These are phyloP conservation scores for Mortierella sp. DNA, from an alignment of 371 early-diverging fungal genomes.

Conservation along the genomic window DNA sequence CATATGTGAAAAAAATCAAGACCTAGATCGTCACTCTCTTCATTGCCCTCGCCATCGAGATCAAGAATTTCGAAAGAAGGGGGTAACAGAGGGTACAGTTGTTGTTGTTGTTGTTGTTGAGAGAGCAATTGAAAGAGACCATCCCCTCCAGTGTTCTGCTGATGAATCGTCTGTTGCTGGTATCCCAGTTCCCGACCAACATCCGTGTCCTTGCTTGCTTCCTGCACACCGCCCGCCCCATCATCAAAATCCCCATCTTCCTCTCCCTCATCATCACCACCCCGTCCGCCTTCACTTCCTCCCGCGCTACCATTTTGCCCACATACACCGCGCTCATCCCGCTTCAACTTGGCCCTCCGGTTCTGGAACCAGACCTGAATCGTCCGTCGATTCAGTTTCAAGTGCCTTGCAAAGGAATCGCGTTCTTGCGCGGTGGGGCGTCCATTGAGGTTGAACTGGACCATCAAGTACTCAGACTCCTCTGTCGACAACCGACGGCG, in stretches of 20 bases:
- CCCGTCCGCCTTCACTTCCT: neutral
- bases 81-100: neutral
- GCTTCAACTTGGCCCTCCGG: slow-evolving; percentile 71
- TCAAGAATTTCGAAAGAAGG: neutral
- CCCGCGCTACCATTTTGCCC: neutral
- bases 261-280: neutral
- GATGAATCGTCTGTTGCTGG: neutral
- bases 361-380: slow-evolving; percentile 97
- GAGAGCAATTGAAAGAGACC: neutral
- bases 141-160: too few relatives aligned
- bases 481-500: slow-evolving; percentile 33
- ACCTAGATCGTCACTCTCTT: neutral
- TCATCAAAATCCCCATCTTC: neutral
- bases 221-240: neutral
- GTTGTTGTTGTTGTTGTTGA: neutral
- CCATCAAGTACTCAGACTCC: slow-evolving; percentile 32
- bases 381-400: slow-evolving; percentile 63
- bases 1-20: neutral
- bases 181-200: neutral
- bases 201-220: neutral
- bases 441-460: slow-evolving; percentile 32
- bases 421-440: slow-evolving; percentile 47
- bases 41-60: neutral
- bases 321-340: slow-evolving; percentile 24
- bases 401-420: slow-evolving; percentile 43